Conservation (phyloP, 179 eudicot genomes). For the Spergularia azorica region DNA sequence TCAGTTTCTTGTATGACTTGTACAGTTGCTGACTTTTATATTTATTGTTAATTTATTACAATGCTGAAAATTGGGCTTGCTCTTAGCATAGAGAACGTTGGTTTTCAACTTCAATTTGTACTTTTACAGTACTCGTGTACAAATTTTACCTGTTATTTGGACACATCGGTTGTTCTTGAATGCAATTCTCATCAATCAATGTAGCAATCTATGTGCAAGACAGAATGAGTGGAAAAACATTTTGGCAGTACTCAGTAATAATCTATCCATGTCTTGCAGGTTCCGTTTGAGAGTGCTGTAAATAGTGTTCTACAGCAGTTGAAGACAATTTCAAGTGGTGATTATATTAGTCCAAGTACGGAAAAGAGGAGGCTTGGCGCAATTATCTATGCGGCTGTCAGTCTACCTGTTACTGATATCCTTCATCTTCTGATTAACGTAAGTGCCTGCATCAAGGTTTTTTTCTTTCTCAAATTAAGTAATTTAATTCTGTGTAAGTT, state of each 20-base stretch:
- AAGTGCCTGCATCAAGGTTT: conserved; percentile 32
- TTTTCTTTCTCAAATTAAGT: too few relatives aligned
- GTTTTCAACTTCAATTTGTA: background rate
- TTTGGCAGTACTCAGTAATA: background rate
- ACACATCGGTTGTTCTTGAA: too few relatives aligned
- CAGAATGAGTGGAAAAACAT: background rate
- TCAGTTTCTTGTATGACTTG: too few relatives aligned
- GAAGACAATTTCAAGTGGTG: conserved; percentile 63
- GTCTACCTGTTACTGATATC: conserved; percentile 59
- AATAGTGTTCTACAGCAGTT: conserved; percentile 65
- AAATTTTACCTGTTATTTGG: background rate
- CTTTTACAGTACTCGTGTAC: background rate
- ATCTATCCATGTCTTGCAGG: conserved; percentile 46
- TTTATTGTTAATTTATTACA: too few relatives aligned
- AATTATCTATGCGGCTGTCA: conserved; percentile 78
- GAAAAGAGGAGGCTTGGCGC: conserved; percentile 71
- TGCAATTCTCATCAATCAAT: too few relatives aligned
- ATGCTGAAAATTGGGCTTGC: too few relatives aligned
- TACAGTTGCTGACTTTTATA: too few relatives aligned
- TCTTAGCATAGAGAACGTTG: background rate
- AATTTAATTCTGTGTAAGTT: background rate
- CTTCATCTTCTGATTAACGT: conserved; percentile 51
- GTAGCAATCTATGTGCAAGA: background rate
- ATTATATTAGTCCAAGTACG: conserved; percentile 53
- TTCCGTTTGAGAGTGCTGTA: conserved; percentile 75